phyloP scores from a whole-genome alignment of 768 basidiomycete species.

The Termitomyces sp. region DNA sequence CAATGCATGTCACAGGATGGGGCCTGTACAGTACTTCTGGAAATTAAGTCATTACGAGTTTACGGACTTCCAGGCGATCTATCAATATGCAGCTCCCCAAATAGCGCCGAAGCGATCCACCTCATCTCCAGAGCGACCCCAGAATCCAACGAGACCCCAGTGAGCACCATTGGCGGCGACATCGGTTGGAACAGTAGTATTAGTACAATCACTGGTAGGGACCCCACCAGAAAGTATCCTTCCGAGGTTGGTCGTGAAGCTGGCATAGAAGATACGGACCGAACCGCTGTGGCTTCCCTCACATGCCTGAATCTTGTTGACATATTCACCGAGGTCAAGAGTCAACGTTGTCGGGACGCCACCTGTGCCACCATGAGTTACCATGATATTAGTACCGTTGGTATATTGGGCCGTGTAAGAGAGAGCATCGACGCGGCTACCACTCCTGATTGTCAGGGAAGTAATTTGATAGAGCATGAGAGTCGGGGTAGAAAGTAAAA shows the following conservation, averaged over 20 bases:
- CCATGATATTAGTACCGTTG: slow-evolving; percentile 12
- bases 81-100: slow-evolving; percentile 23
- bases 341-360: slow-evolving; percentile 23
- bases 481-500: slow-evolving; percentile 12
- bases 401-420: slow-evolving; percentile 18
- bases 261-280: slow-evolving; percentile 26
- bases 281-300: slow-evolving; percentile 18
- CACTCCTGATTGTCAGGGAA: slow-evolving; percentile 26
- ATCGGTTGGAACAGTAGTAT: slow-evolving; percentile 21
- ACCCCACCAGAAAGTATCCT: slow-evolving; percentile 21
- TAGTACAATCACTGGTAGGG: slow-evolving; percentile 21
- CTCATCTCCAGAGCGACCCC: slow-evolving; percentile 24
- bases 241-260: slow-evolving; percentile 24
- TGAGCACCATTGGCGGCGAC: slow-evolving; percentile 17
- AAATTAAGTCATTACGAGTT: neutral
- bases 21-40: neutral
- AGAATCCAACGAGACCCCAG: slow-evolving; percentile 28
- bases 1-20: neutral
- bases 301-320: slow-evolving; percentile 20
- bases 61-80: neutral
- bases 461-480: slow-evolving; percentile 19
- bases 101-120: slow-evolving; percentile 24
- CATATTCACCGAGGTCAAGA: slow-evolving; percentile 18
- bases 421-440: slow-evolving; percentile 25
- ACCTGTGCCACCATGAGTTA: slow-evolving; percentile 28